Evolutionary conservation across 1,284 basidiomycete genomes (phyloP).

Genomic region (Papiliotrema laurentii): DNA sequence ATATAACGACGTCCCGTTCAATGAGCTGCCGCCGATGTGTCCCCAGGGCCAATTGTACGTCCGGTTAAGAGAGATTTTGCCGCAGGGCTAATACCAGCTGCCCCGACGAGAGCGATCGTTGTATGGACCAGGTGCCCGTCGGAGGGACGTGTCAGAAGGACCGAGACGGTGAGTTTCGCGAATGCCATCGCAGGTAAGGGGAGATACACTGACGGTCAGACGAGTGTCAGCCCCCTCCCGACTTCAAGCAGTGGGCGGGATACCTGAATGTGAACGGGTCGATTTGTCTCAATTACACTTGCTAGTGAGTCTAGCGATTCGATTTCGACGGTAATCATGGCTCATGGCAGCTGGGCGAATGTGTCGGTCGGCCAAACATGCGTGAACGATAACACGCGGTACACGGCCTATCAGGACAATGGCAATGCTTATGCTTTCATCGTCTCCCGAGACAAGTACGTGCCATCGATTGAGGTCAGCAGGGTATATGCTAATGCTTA

Average conservation of each 20-base stretch:
- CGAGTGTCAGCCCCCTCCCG: conserved; percentile 64
- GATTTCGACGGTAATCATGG: neutral
- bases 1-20: conserved; percentile 39
- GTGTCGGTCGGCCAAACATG: conserved; percentile 63
- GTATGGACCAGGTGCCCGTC: conserved; percentile 59
- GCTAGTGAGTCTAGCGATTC: conserved; percentile 58
- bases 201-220: conserved; percentile 52
- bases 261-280: conserved; percentile 74
- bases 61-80: neutral
- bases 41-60: conserved; percentile 49
- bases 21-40: conserved; percentile 61
- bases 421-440: conserved; percentile 64
- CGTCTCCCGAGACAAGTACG: conserved; percentile 62
- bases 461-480: neutral
- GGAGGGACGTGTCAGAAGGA: conserved; percentile 75
- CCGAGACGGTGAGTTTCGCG: conserved; percentile 63
- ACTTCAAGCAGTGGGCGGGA: conserved; percentile 60
- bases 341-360: conserved; percentile 62
- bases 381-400: conserved; percentile 69
- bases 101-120: conserved; percentile 74
- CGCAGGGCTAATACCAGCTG: conserved; percentile 56
- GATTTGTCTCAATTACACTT: conserved; percentile 71
- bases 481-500: conserved; percentile 8
- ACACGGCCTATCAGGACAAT: conserved; percentile 57
- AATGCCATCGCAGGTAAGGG: neutral